These are phyloP conservation scores for Ganoderma leucocontextum DNA, from an alignment of 1,284 basidiomycete species.

Conservation along the genomic window DNA sequence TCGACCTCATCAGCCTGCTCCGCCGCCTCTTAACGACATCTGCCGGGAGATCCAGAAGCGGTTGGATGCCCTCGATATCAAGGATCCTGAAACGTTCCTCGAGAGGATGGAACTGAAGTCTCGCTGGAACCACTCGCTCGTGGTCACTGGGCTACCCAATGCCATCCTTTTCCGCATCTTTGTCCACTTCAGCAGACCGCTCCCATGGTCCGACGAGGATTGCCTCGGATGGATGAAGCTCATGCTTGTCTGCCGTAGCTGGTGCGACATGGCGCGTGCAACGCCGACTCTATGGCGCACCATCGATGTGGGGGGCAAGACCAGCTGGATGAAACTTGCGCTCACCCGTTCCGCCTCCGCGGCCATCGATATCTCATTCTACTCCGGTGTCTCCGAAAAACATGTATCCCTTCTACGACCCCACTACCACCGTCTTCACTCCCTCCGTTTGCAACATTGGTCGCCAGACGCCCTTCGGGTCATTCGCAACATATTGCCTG, in stretches of 20 bases:
- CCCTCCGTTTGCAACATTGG: background rate
- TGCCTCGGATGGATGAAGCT: background rate
- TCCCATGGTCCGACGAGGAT: background rate
- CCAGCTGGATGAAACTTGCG: background rate
- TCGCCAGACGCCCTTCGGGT: background rate
- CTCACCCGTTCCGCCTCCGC: background rate
- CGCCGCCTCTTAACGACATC: background rate
- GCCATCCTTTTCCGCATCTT: background rate
- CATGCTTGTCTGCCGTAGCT: constrained; percentile 2
- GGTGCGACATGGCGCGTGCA: background rate
- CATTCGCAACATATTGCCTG: background rate
- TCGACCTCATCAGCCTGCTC: background rate
- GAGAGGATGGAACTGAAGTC: background rate
- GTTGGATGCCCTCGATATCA: background rate
- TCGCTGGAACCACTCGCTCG: background rate
- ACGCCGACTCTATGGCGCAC: background rate
- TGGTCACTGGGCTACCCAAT: background rate
- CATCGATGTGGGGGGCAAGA: background rate
- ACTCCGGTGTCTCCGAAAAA: background rate
- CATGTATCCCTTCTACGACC: background rate
- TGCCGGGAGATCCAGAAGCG: background rate
- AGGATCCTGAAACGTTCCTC: background rate
- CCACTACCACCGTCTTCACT: background rate
- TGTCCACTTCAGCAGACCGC: background rate
- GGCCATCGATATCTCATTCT: background rate